Conservation (phyloP, 2,329 filamentous ascomycete species). For the Neofusicoccum parvum region DNA sequence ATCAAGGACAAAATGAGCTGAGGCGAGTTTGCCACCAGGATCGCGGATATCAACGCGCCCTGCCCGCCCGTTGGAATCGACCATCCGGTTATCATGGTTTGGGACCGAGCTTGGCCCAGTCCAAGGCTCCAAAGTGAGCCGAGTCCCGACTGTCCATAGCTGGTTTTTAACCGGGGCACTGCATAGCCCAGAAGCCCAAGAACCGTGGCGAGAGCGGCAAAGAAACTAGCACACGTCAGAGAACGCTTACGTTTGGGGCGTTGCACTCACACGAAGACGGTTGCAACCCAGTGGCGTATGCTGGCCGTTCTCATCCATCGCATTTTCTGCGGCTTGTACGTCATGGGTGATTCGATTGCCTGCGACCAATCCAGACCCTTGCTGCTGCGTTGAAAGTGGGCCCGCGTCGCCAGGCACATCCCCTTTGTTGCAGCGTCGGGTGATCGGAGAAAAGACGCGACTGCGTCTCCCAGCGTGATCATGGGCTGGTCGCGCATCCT, state of each 20-base stretch:
- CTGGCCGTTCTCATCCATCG: neutral
- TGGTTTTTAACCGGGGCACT: neutral
- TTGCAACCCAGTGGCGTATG: neutral
- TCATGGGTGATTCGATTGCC: neutral
- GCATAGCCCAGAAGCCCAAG: neutral
- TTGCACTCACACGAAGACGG: neutral
- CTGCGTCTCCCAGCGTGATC: neutral
- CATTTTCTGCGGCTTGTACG: neutral
- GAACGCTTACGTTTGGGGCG: neutral
- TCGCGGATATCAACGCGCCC: neutral
- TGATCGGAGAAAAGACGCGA: neutral
- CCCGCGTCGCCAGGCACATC: neutral
- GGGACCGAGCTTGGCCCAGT: neutral
- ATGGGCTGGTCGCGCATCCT: neutral
- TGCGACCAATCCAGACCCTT: neutral
- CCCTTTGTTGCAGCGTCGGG: neutral
- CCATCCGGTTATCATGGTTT: neutral
- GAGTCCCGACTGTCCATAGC: neutral
- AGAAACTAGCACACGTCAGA: neutral
- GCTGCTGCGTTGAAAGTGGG: neutral
- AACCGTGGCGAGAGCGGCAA: neutral
- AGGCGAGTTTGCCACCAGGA: neutral
- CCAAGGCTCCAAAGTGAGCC: neutral
- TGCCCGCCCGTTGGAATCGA: neutral
- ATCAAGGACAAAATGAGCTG: constrained; percentile 46